These are phyloP conservation scores for Hypoxylon perforatum DNA, from an alignment of 495 filamentous ascomycete species.

Conservation along the genomic window DNA sequence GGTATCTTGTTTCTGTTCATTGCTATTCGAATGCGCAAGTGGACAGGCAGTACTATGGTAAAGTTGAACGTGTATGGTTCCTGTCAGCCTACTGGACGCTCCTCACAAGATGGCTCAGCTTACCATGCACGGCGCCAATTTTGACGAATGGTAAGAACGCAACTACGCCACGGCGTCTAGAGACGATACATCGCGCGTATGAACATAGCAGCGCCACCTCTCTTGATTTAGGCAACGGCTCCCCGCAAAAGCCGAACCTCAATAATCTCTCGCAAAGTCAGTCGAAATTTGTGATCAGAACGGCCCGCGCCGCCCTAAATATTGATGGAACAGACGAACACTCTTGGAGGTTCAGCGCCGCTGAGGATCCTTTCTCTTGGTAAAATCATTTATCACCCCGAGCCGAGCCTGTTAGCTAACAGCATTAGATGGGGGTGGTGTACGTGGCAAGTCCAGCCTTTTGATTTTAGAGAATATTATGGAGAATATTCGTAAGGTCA, in stretches of 20 bases:
- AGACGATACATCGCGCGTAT: neutral
- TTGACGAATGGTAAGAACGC: neutral
- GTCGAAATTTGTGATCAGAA: neutral
- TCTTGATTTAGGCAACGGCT: neutral
- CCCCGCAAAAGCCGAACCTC: neutral
- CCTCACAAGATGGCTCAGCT: neutral
- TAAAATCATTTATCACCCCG: neutral
- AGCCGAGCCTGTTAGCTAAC: neutral
- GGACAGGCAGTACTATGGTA: too few relatives aligned
- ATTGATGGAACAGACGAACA: neutral
- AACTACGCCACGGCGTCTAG: neutral
- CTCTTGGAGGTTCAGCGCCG: neutral
- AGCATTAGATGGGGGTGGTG: conserved; percentile 48
- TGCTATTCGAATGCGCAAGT: too few relatives aligned
- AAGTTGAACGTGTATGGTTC: too few relatives aligned
- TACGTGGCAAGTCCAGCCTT: conserved; percentile 49
- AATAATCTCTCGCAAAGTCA: neutral
- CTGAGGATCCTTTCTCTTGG: conserved; percentile 26
- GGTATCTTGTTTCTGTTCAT: too few relatives aligned
- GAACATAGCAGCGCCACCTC: neutral
- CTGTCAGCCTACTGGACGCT: too few relatives aligned
- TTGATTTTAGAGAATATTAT: conserved; percentile 48
- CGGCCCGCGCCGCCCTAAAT: neutral
- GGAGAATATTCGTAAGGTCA: conserved; percentile 23
- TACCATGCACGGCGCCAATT: neutral